Evolutionary conservation across 768 basidiomycete species (phyloP).

Genomic region (Cubamyces sp.): DNA sequence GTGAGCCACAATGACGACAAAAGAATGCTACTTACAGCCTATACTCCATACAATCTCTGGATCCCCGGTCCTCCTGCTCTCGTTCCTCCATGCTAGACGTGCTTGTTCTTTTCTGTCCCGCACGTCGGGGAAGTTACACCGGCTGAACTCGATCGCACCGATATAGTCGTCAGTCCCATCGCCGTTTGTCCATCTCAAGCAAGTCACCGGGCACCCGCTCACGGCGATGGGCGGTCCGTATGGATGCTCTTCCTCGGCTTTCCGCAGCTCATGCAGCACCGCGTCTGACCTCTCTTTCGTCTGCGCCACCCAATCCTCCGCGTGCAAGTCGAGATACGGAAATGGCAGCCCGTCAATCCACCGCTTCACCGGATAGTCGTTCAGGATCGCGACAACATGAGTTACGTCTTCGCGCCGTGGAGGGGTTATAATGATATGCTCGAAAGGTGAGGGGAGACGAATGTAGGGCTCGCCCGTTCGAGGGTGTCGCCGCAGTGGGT

Average conservation of each 20-base stretch:
- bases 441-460: slow-evolving; percentile 51
- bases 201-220: slow-evolving; percentile 51
- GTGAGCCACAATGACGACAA: not conserved
- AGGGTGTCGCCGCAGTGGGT: slow-evolving; percentile 39
- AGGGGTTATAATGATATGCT: slow-evolving; percentile 62
- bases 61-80: slow-evolving; percentile 48
- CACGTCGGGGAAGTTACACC: slow-evolving; percentile 39
- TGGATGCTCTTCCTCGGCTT: slow-evolving; percentile 24
- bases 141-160: slow-evolving; percentile 46
- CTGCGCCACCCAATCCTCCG: slow-evolving; percentile 42
- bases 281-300: slow-evolving; percentile 37
- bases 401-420: slow-evolving; percentile 53
- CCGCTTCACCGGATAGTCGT: slow-evolving; percentile 50
- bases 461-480: slow-evolving; percentile 55
- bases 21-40: slow-evolving; percentile 51
- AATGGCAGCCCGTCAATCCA: slow-evolving; percentile 52
- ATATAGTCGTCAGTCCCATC: slow-evolving; percentile 58
- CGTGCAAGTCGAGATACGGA: slow-evolving; percentile 54
- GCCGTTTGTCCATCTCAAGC: slow-evolving; percentile 55
- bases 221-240: slow-evolving; percentile 39
- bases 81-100: slow-evolving; percentile 45
- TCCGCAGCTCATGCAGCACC: slow-evolving; percentile 37
- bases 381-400: slow-evolving; percentile 43
- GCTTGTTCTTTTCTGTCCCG: slow-evolving; percentile 43
- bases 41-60: slow-evolving; percentile 62